phyloP scores from a whole-genome alignment of 805 yeast genomes.

The Yarrowia alimentaria region DNA sequence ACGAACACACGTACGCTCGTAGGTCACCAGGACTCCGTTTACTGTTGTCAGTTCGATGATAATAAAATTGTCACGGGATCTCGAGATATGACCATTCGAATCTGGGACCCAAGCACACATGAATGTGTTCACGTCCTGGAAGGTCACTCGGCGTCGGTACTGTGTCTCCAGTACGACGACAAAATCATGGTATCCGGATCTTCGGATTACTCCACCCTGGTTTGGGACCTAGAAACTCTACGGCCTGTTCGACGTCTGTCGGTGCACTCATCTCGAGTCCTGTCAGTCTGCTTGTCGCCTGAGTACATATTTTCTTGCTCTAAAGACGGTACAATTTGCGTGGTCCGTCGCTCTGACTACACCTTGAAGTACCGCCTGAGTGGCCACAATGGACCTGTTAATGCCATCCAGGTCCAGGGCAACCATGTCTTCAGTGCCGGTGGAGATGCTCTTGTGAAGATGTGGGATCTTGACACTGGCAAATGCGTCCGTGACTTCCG shows the following conservation, averaged over 20 bases:
- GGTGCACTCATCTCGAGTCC: slow-evolving; percentile 37
- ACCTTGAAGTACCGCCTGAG: slow-evolving; percentile 31
- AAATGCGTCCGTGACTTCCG: slow-evolving; percentile 60
- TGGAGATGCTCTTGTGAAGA: slow-evolving; percentile 76
- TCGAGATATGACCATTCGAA: slow-evolving; percentile 39
- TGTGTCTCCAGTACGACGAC: slow-evolving; percentile 36
- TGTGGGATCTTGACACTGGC: slow-evolving; percentile 78
- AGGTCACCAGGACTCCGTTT: slow-evolving; percentile 83
- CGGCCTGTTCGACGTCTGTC: slow-evolving; percentile 34
- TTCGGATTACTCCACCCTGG: slow-evolving; percentile 38
- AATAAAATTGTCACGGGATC: slow-evolving; percentile 79
- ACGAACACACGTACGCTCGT: slow-evolving; percentile 32
- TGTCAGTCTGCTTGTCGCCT: slow-evolving; percentile 35
- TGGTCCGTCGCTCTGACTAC: slow-evolving; percentile 36
- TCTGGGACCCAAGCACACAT: slow-evolving; percentile 38
- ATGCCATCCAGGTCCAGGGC: slow-evolving; percentile 37
- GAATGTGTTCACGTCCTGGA: slow-evolving; percentile 31
- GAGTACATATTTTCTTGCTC: slow-evolving; percentile 40
- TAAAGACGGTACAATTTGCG: slow-evolving; percentile 39
- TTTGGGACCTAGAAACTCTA: slow-evolving; percentile 37
- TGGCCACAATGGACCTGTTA: slow-evolving; percentile 42
- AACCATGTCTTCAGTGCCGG: slow-evolving; percentile 40
- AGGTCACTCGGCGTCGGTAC: slow-evolving; percentile 36
- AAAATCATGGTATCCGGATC: slow-evolving; percentile 40
- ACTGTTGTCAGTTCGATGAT: slow-evolving; percentile 74